phyloP scores from a whole-genome alignment of 2,329 filamentous ascomycete species.

The Claviceps arundinis region DNA sequence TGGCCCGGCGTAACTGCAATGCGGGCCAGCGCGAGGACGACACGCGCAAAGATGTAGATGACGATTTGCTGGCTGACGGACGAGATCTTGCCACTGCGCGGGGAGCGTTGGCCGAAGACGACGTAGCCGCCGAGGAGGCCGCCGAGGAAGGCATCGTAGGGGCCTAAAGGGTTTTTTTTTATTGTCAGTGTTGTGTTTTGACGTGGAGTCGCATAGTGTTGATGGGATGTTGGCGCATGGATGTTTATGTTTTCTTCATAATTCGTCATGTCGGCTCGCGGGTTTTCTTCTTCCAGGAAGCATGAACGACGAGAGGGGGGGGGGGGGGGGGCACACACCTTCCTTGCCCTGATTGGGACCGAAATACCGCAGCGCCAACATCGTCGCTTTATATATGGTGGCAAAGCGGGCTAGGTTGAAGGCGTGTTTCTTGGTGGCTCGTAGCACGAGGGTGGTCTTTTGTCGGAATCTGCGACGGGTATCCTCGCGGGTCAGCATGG shows the following conservation, averaged over 20 bases:
- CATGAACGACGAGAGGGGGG: too few species aligned
- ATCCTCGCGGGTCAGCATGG: too few species aligned
- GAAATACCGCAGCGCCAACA: conserved; percentile 58
- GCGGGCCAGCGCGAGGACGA: conserved; percentile 71
- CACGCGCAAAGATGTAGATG: conserved; percentile 92
- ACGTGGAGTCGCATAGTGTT: not conserved
- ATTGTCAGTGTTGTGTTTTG: not conserved
- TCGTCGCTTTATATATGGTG: conserved; percentile 72
- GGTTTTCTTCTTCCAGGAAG: not conserved
- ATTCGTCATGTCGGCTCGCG: not conserved
- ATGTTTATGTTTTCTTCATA: not conserved
- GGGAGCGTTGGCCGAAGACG: conserved; percentile 63
- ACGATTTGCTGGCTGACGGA: conserved; percentile 93
- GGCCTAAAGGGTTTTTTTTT: conserved; percentile 26
- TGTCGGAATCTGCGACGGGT: conserved; percentile 45
- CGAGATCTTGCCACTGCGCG: conserved; percentile 54
- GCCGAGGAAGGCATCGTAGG: conserved; percentile 73
- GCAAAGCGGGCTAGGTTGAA: conserved; percentile 87
- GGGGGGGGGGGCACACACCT: conserved; percentile 17
- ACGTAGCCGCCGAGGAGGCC: conserved; percentile 83
- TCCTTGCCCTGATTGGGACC: conserved; percentile 47
- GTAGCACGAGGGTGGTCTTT: conserved; percentile 65
- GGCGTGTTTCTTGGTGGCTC: conserved; percentile 82
- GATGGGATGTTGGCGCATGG: not conserved
- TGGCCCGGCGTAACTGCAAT: conserved; percentile 57